Percentiles rank a stretch among this genome's conserved stretches.
Conservation (phyloP, 371 early-diverging fungal species). For the Apophysomyces elegans region DNA sequence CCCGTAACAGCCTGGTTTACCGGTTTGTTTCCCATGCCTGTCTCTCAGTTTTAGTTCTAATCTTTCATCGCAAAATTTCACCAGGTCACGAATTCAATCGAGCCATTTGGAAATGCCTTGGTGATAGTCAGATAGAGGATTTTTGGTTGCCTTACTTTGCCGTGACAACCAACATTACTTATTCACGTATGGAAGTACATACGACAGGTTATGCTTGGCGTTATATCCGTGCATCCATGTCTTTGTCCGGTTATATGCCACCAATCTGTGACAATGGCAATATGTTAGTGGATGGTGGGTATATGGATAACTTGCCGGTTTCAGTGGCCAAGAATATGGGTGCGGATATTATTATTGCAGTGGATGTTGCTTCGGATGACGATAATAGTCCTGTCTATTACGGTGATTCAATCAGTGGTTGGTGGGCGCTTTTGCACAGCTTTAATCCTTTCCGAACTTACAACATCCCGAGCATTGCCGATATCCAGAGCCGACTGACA, state of each 20-base stretch:
- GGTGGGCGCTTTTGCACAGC: conserved; percentile 87
- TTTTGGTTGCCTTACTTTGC: conserved; percentile 98
- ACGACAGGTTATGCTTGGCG: conserved; percentile 95
- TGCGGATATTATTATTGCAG: conserved; percentile 94
- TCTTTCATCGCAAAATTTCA: neutral
- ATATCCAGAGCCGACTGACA: conserved; percentile 96
- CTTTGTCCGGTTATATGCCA: conserved; percentile 93
- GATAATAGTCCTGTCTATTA: conserved; percentile 91
- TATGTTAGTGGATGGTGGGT: conserved; percentile 99
- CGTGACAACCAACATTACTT: conserved; percentile 97
- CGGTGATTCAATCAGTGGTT: conserved; percentile 96
- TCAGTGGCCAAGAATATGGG: conserved; percentile 92
- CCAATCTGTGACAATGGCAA: conserved; percentile 96
- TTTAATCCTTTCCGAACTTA: conserved; percentile 80
- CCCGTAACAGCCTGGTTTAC: conserved; percentile 94
- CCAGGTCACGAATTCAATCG: conserved; percentile 94
- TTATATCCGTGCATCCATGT: conserved; percentile 98
- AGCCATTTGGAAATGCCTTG: conserved; percentile 93
- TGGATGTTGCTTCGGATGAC: conserved; percentile 94
- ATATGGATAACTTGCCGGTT: conserved; percentile 98
- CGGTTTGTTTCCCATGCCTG: conserved; percentile 32
- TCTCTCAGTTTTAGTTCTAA: neutral
- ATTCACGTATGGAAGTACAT: conserved; percentile 94
- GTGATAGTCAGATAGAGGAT: conserved; percentile 95
- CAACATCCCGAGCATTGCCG: conserved; percentile 92